Base-by-base conservation (phyloP, 805 yeast species). In the Vanderwaltozyma polyspora region DNA sequence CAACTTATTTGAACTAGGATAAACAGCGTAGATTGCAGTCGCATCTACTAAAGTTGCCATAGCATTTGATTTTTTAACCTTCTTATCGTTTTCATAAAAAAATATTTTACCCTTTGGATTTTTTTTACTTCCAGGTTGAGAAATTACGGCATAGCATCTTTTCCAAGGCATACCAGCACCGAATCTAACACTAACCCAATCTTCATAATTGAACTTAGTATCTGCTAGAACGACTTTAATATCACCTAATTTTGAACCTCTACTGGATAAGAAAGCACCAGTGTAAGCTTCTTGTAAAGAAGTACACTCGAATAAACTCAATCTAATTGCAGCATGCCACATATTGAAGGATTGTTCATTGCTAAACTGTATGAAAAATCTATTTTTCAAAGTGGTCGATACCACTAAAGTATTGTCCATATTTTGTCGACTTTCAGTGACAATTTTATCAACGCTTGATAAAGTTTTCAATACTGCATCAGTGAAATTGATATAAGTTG, bases 161-260 rank as follows among this genome's bases (percentile, higher is more conserved):
- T 79, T 82, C 96, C 96, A 91, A 1, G 96, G 95, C 94, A 85
- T 84, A 17, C 98, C 98, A 8, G 91, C 73, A 14, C 98, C 97
- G 57, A 89, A 91, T 44, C 97, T 68, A 13, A 91, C 94, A 54
- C 86, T 72, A 28, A 81, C 86, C 96, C 95, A 89, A 49, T 87
- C 95, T 57, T 84, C 95, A 51, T 85, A 91, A 39, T 73, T 74
- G 53, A 76, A 82, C 50, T 89, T 79, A 14, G 91, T 79, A 43
- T 82, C 94, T 1, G 94, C 79, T 38, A 91, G 66, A 29, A 91
- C 67, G 12, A 89, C 80, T 40, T 82, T 72, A 41, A 91, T 86
- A 51, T 93, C 97, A 35, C 89, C 78, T 40, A 91, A 63, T 40
- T 80, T 66, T 5, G 94, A 71, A 16, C 98, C 98, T 50, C 93